Evolutionary conservation across 164 flowering plant species (phyloP), one percentile per base, ranked within the genome.

Genomic region (Tinospora cordifolia): DNA sequence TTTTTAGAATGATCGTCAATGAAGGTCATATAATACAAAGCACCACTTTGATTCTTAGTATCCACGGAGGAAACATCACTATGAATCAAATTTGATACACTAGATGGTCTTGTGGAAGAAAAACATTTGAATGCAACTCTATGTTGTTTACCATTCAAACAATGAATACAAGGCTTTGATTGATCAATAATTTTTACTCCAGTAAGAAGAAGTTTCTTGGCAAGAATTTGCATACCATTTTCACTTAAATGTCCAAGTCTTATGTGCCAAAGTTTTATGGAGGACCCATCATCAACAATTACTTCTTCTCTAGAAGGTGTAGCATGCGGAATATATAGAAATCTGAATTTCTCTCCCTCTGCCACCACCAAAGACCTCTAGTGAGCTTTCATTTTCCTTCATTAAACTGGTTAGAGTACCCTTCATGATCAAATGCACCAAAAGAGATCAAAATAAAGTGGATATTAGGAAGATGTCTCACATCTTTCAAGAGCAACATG

Each of bases 1-100:
- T 30, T 30, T 30, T 4, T 30, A 30, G 36, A 30, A 30, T 30
- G 36, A 30, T 30, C 73, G 34, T 70, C 66, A 39, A 65, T 75
- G 3, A 75, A 70, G 24, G 65, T 69, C 17, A 70, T 14, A 57
- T 25, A 63, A 63, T 63, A 47, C 12, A 1, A 15, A 11, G 54
- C 54, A 47, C 54, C 54, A 47, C 54, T 9, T 3, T 11, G 54
- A 47, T 2, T 47, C 17, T 47, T 47, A 47, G 15, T 5, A 15
- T 47, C 17, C 54, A 47, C 8, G 8, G 54, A 11, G 54, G 2
- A 47, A 47, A 47, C 15, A 47, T 47, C 17, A 47, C 6, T 47
- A 15, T 47, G 54, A 47, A 47, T 15, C 17, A 47, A 47, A 47
- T 47, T 9, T 11, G 8, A 15, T 1, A 47, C 17, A 47, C 17